Evolutionary conservation across 257 asterid species (phyloP).

Genomic region (Solanum paucissectum): DNA sequence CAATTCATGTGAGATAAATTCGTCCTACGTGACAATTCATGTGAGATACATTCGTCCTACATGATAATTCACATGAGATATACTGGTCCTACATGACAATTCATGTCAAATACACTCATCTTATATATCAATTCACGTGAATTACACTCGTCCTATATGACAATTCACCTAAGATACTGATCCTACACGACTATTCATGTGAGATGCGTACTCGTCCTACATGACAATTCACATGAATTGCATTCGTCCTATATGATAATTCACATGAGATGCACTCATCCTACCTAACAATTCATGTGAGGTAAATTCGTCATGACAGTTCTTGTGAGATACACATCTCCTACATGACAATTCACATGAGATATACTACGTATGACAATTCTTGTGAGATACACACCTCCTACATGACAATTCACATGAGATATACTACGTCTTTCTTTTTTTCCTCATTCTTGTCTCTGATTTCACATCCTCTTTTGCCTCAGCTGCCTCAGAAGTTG

Average conservation of each 20-base stretch:
- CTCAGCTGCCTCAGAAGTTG: not conserved
- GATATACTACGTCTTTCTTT: not conserved
- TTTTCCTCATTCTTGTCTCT: not conserved
- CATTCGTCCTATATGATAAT: not conserved
- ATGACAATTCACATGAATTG: not conserved
- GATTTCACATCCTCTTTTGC: not conserved
- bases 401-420: not conserved
- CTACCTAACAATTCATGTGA: not conserved
- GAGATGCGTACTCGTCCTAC: not conserved
- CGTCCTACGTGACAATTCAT: not conserved
- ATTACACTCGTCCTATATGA: not conserved
- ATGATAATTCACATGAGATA: not conserved
- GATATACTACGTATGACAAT: rapidly evolving
- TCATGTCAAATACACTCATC: not conserved
- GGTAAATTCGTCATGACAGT: not conserved
- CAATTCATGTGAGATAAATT: not conserved
- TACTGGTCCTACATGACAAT: not conserved
- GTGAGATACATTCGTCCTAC: not conserved
- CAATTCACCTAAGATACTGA: not conserved
- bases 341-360: not conserved
- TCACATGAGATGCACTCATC: not conserved
- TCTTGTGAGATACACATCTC: not conserved
- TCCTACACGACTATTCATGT: not conserved
- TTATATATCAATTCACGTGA: not conserved
- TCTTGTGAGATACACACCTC: not conserved